Base-by-base conservation (phyloP, 805 yeast species). In the Zygoascus flipseniorum region DNA sequence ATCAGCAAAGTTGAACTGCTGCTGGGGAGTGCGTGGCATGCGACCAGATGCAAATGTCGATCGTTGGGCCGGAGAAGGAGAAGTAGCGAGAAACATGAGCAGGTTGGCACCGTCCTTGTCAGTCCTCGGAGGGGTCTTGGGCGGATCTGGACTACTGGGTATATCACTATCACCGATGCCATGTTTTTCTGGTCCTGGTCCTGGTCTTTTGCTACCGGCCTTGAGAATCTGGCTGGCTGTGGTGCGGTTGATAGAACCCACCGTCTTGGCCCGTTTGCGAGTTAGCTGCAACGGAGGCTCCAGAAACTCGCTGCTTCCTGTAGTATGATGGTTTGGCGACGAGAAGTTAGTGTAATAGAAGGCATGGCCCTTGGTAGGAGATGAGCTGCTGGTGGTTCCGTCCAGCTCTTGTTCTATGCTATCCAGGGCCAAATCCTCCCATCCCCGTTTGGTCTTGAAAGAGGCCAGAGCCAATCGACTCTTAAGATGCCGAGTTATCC, bases 11-110 rank as follows among this genome's bases (percentile, higher is more conserved):
- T 87, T 86, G 71, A 87, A 86, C 48, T 65, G 70, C 23, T 70
- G 72, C 23, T 72, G 65, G 31, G 75, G 66, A 43, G 71, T 60
- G 57, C 65, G 62, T 42, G 71, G 62, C 56, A 72, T 48, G 26
- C 47, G 35, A 23, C 46, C 46, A 9, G 56, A 32, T 50, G 49
- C 28, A 52, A 53, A 31, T 50, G 55, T 45, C 28, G 51, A 14
- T 13, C 52, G 63, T 54, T 66, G 66, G 8, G 80, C 79, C 0
- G 86, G 86, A 0, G 86, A 79, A 1, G 96, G 96, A 8, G 93
- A 85, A 6, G 90, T 85, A 1, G 96, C 95, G 60, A 88, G 72
- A 67, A 80, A 88, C 80, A 88, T 78, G 56, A 88, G 75, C 56
- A 88, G 70, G 65, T 85, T 92, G 0, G 95, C 96, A 13, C 95